Percentiles rank a stretch among this genome's conserved stretches.
phyloP scores from a whole-genome alignment of 2,329 filamentous ascomycete species.

The Aspergillus pseudoviridinutans region DNA sequence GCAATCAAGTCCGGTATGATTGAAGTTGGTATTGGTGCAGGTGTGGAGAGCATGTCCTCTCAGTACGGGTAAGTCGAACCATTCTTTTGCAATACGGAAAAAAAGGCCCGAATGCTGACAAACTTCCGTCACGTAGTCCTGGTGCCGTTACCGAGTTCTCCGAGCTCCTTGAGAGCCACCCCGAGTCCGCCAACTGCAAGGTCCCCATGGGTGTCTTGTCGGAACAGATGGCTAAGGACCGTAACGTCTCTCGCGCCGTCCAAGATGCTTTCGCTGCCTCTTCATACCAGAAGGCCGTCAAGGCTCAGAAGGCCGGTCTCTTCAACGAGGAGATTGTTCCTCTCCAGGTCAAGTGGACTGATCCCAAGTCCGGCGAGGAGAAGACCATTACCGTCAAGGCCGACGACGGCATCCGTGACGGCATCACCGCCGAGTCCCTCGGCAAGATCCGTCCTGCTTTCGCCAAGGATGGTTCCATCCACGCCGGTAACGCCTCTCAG shows the following conservation, averaged over 20 bases:
- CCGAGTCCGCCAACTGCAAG: slow-evolving; percentile 90
- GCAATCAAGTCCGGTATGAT: slow-evolving; percentile 90
- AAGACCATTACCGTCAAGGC: slow-evolving; percentile 76
- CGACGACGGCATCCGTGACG: slow-evolving; percentile 82
- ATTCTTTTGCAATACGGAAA: background rate
- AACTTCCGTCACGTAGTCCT: slow-evolving; percentile 49
- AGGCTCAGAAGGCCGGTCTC: slow-evolving; percentile 81
- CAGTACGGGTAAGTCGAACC: slow-evolving; percentile 72
- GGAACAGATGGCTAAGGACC: slow-evolving; percentile 90
- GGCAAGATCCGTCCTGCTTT: slow-evolving; percentile 88
- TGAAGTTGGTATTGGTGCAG: slow-evolving; percentile 87
- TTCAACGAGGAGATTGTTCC: slow-evolving; percentile 91
- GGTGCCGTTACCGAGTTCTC: slow-evolving; percentile 89
- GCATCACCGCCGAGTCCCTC: slow-evolving; percentile 84
- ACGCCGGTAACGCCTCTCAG: slow-evolving; percentile 93
- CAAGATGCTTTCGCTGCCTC: slow-evolving; percentile 94
- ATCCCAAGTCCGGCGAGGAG: slow-evolving; percentile 84
- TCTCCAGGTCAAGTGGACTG: slow-evolving; percentile 78
- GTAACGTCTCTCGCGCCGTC: slow-evolving; percentile 62
- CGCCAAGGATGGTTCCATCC: slow-evolving; percentile 85
- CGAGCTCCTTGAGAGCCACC: slow-evolving; percentile 75
- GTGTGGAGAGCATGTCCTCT: slow-evolving; percentile 91
- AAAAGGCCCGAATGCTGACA: background rate
- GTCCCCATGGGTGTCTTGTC: slow-evolving; percentile 93
- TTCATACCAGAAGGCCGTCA: slow-evolving; percentile 84